Evolutionary conservation across 768 basidiomycete genomes (phyloP), one percentile per base, ranked within the genome.

Genomic region (Tylopilus felleus): DNA sequence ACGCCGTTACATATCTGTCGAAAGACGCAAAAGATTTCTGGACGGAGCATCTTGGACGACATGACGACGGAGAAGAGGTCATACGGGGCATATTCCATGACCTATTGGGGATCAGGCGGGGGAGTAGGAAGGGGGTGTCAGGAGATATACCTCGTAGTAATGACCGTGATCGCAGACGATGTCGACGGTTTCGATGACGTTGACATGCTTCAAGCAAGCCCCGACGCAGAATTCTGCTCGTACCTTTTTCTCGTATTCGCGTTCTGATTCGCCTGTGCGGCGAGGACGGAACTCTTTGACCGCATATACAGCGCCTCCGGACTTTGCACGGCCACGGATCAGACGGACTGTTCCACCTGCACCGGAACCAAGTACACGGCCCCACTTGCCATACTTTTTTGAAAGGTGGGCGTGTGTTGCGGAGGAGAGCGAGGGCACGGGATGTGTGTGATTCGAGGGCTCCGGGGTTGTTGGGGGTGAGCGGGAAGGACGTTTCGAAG

Each of bases 301-400:
- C 44, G 97, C 97, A 71, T 88, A 99, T 47, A 93, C 86, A 47
- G 80, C 76, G 17, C 90, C 88, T 21, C 92, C 93, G 27, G 81
- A 82, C 78, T 96, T 97, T 60, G 66, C 74, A 68, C 79, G 81
- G 55, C 84, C 88, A 74, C 94, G 95, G 74, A 99, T 96, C 60
- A 99, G 82, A 27, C 97, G 82, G 42, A 99, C 97, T 0, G 97
- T 99, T 23, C 97, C 97, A n/a, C 97, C 97, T 7, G 96, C 97
- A 27, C 97, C 97, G 27, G 88, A 90, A 25, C 97, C 97, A 9
- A 99, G 83, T 17, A 97, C 84, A 48, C 91, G 84, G 36, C 96
- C 97, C 91, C 97, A 97, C 69, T 99, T 99, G 60, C 97, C 97
- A 63, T 99, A 99, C 78, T 98, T 98, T 76, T 98, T 98, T n/a